Percentiles rank a stretch among this genome's conserved stretches.
These are phyloP conservation scores for Trichoderma oligosporum DNA, from an alignment of 2,329 filamentous ascomycete genomes.

Conservation along the genomic window DNA sequence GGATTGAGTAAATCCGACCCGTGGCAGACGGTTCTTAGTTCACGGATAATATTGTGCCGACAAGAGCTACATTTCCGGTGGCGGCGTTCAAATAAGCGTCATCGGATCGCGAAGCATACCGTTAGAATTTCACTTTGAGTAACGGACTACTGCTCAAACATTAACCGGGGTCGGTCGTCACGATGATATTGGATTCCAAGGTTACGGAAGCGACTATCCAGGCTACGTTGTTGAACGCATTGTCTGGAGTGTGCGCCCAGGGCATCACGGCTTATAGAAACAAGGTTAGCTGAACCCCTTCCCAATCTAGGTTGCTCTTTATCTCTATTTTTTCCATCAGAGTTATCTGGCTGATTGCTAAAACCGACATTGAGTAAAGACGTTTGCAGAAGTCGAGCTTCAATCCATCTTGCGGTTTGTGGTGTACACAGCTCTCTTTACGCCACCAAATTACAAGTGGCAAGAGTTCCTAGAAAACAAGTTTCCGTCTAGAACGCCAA, in stretches of 20 bases:
- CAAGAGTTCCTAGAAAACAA: constrained; percentile 13
- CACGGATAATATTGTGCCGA: constrained; percentile 12
- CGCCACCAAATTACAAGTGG: constrained; percentile 17
- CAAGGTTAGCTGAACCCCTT: background rate
- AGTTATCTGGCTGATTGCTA: background rate
- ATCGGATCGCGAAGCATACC: background rate
- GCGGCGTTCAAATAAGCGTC: constrained; percentile 18
- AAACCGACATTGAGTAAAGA: background rate
- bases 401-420: constrained; percentile 9
- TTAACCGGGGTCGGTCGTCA: background rate
- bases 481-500: constrained; percentile 6
- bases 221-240: constrained; percentile 9
- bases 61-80: constrained; percentile 4
- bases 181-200: constrained; percentile 15
- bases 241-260: constrained; percentile 13
- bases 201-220: constrained; percentile 12
- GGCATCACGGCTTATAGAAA: constrained; percentile 10
- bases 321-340: background rate
- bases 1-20: constrained; percentile 1
- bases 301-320: background rate
- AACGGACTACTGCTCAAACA: background rate
- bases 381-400: constrained; percentile 7
- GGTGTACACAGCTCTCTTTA: constrained; percentile 15
- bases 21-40: background rate
- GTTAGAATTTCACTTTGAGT: background rate